Evolutionary conservation across 2,329 filamentous ascomycete genomes (phyloP).

Genomic region (Aureobasidium sp.): DNA sequence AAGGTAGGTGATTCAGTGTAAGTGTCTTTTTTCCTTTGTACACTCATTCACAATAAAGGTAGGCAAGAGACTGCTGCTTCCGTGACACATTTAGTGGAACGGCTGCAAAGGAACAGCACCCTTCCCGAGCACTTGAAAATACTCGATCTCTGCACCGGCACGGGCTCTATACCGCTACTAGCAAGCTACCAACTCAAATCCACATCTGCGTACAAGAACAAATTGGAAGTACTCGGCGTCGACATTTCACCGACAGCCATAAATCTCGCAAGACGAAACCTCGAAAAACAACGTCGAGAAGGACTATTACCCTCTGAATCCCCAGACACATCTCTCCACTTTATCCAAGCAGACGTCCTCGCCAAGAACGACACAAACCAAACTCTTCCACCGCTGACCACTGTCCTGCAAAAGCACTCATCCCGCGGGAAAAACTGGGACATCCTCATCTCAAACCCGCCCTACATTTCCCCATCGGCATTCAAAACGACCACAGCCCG

Average conservation of each 20-base stretch:
- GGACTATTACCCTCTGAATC: neutral
- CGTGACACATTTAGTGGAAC: constrained; percentile 28
- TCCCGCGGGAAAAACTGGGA: constrained; percentile 34
- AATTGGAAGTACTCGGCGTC: constrained; percentile 56
- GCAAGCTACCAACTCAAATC: constrained; percentile 56
- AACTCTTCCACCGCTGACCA: neutral
- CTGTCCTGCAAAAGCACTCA: neutral
- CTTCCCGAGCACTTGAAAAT: constrained; percentile 45
- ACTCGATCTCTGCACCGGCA: constrained; percentile 83
- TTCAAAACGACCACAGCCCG: constrained; percentile 58
- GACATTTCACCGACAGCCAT: constrained; percentile 66
- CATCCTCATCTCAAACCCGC: constrained; percentile 79
- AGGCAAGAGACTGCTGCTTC: constrained; percentile 44
- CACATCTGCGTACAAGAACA: constrained; percentile 20
- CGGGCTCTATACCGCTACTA: constrained; percentile 80
- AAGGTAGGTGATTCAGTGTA: constrained; percentile 45
- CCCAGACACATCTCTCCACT: constrained; percentile 18
- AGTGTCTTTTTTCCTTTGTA: neutral
- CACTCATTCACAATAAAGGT: neutral
- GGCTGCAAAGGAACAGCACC: constrained; percentile 24
- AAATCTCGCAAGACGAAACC: constrained; percentile 57
- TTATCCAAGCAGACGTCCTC: constrained; percentile 33
- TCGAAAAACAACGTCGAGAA: constrained; percentile 18
- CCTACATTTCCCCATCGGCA: constrained; percentile 67
- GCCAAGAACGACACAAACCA: neutral